phyloP scores from a whole-genome alignment of 1,284 basidiomycete species.

The Phellopilus nigrolimitatus region DNA sequence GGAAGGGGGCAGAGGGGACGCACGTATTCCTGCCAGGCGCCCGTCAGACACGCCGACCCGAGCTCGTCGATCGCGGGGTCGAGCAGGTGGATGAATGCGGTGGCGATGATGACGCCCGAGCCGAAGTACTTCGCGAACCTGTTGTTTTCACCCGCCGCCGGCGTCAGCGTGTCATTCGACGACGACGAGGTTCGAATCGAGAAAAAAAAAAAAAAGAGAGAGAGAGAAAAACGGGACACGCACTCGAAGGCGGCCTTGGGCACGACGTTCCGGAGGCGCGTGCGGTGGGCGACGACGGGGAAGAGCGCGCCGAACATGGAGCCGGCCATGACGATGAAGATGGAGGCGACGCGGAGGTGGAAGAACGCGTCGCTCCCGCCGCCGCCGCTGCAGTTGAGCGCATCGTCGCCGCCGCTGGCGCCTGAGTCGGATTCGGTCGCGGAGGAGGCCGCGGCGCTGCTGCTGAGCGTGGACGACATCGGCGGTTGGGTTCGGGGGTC shows the following conservation, averaged over 20 bases:
- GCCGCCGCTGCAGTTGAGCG: constrained; percentile 30
- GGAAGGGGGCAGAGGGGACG: constrained; percentile 29
- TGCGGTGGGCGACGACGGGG: constrained; percentile 71
- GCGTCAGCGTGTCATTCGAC: neutral
- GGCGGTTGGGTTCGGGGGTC: neutral
- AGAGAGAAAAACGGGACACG: constrained; percentile 29
- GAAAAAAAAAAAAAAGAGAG: neutral
- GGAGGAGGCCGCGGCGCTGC: neutral
- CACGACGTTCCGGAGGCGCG: constrained; percentile 48
- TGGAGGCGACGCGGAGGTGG: constrained; percentile 69
- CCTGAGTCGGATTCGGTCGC: constrained; percentile 18
- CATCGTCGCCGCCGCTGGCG: constrained; percentile 17
- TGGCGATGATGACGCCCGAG: constrained; percentile 91
- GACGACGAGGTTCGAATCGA: constrained; percentile 23
- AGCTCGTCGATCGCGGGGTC: constrained; percentile 73
- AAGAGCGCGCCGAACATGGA: constrained; percentile 74
- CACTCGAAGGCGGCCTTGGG: constrained; percentile 72
- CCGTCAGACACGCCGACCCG: constrained; percentile 64
- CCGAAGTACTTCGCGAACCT: constrained; percentile 96
- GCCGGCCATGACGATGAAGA: constrained; percentile 82
- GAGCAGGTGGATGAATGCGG: constrained; percentile 86
- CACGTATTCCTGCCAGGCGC: constrained; percentile 73
- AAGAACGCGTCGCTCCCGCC: constrained; percentile 35
- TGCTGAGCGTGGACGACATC: constrained; percentile 6
- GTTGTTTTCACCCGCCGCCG: neutral